Percentiles rank a stretch among this genome's conserved stretches.
These are phyloP conservation scores for Aulographum hederae DNA, from an alignment of 2,329 filamentous ascomycete species.

Conservation along the genomic window DNA sequence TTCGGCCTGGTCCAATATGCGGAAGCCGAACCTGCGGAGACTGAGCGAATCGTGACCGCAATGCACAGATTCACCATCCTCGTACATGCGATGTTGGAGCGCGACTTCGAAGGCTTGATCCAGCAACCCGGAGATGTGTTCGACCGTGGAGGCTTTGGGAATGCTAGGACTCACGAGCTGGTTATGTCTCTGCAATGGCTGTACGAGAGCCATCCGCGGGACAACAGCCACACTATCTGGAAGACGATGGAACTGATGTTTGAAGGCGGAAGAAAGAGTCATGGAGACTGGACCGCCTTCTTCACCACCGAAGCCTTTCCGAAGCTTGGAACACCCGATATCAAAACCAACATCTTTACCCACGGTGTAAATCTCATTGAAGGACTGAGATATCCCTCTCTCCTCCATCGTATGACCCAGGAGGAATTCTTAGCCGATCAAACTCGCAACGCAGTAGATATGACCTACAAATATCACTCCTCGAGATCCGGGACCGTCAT, in stretches of 20 bases:
- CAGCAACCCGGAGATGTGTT: no score
- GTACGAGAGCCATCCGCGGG: constrained; percentile 22
- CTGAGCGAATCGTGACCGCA: constrained; percentile 25
- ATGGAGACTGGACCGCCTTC: no score
- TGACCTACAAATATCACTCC: constrained; percentile 29
- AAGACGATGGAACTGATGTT: no score
- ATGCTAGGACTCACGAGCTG: no score
- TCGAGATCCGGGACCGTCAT: constrained; percentile 29
- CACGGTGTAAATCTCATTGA: no score
- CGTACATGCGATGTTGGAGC: constrained; percentile 34
- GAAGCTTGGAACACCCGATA: no score
- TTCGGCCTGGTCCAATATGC: constrained; percentile 31
- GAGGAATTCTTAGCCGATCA: constrained; percentile 23
- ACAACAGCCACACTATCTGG: no score
- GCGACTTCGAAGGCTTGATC: constrained; percentile 34
- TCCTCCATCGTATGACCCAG: constrained; percentile 25
- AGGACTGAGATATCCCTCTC: constrained; percentile 28
- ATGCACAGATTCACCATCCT: constrained; percentile 32
- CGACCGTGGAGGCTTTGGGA: no score
- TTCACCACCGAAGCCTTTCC: no score
- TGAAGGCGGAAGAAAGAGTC: no score
- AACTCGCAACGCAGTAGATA: constrained; percentile 25
- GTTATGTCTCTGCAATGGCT: constrained; percentile 30
- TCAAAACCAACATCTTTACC: no score
- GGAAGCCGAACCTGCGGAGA: constrained; percentile 27